Evolutionary conservation across 164 flowering plant species (phyloP).

Genomic region (Vitis vinifera): ASM3070453v1 NC_081821.1:10367501-10368000

Average conservation of each 20-base stretch:
- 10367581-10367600: too few relatives aligned
- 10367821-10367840: conserved; percentile 47
- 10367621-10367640: too few relatives aligned
- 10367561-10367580: too few relatives aligned
- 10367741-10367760: conserved; percentile 93
- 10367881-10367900: conserved; percentile 71
- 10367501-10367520: too few relatives aligned
- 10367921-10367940: conserved; percentile 81
- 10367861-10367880: conserved; percentile 71
- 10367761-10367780: conserved; percentile 43
- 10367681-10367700: conserved; percentile 30
- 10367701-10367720: conserved; percentile 32
- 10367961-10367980: conserved; percentile 94
- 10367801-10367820: conserved; percentile 84
- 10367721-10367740: conserved; percentile 57
- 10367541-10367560: too few relatives aligned
- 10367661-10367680: background rate
- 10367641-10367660: too few relatives aligned
- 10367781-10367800: conserved; percentile 72
- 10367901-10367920: conserved; percentile 80
- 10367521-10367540: too few relatives aligned
- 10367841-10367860: conserved; percentile 41
- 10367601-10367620: too few relatives aligned
- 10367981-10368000: conserved; percentile 73
- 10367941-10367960: conserved; percentile 54